Conservation (phyloP, 768 basidiomycete genomes). For the Heimioporus sp. region DNA sequence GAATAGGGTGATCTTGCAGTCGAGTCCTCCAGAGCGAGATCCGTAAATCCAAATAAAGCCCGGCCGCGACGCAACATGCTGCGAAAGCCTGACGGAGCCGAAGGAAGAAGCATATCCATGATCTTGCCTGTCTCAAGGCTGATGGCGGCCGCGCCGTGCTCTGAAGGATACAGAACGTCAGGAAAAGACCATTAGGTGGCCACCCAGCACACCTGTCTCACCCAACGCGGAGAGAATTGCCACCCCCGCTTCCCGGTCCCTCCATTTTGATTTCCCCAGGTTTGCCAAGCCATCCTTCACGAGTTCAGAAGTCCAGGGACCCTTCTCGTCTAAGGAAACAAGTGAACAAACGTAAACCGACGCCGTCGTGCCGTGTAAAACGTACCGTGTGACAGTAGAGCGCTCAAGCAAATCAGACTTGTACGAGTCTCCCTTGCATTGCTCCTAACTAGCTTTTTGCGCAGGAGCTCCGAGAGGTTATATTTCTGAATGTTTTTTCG, state of each 20-base stretch:
- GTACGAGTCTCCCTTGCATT: conserved; percentile 3
- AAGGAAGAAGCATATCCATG: no score
- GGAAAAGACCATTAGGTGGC: no score
- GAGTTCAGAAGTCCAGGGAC: background rate
- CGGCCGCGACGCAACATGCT: no score
- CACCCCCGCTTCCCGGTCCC: conserved; percentile 20
- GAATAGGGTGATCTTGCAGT: no score
- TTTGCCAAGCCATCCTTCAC: background rate
- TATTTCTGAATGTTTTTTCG: background rate
- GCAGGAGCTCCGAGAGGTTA: conserved; percentile 2
- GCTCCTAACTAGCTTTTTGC: background rate
- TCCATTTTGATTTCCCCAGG: conserved; percentile 4
- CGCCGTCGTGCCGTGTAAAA: no score
- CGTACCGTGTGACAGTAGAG: conserved; percentile 2
- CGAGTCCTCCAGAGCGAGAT: no score
- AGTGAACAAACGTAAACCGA: background rate
- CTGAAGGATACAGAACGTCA: no score
- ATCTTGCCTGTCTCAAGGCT: no score
- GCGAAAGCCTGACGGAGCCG: no score
- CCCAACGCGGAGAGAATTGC: conserved; percentile 18
- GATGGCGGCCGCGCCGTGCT: no score
- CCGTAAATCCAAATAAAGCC: no score
- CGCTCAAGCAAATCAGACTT: conserved; percentile 4
- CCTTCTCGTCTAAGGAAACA: background rate
- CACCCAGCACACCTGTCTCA: conserved; percentile 8